Conservation (phyloP, 139 green algal genomes). For the Chlamydomonas schloesseri region DNA sequence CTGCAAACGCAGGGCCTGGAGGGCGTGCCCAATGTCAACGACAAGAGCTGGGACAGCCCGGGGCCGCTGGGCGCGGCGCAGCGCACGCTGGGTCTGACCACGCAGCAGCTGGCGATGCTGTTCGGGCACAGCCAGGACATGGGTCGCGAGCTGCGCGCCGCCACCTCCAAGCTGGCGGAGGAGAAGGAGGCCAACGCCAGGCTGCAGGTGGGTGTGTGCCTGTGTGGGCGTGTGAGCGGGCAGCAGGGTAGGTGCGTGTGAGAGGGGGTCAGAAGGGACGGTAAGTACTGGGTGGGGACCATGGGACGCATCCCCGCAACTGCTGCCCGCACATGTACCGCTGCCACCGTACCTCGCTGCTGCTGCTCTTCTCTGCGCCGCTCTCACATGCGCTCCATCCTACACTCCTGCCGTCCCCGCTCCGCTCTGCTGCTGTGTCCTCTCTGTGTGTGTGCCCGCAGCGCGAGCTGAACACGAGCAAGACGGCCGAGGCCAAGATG, state of each 20-base stretch:
- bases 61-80: constrained; percentile 35
- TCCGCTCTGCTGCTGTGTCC: too few species aligned
- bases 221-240: too few species aligned
- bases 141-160: not conserved
- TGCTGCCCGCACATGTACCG: not conserved
- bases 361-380: too few species aligned
- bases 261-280: too few species aligned
- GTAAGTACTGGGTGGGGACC: too few species aligned
- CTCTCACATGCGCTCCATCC: too few species aligned
- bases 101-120: constrained; percentile 25
- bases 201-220: constrained; percentile 11
- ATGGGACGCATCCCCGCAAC: too few species aligned
- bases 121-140: constrained; percentile 3
- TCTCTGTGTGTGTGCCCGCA: not conserved
- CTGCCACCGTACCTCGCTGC: too few species aligned
- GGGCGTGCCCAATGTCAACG: constrained; percentile 1
- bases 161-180: constrained; percentile 10
- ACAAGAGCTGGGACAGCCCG: constrained; percentile 3
- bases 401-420: too few species aligned
- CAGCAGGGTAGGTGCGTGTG: too few species aligned
- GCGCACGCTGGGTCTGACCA: constrained; percentile 14
- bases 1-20: not conserved
- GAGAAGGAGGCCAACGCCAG: constrained; percentile 27
- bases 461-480: constrained; percentile 16
- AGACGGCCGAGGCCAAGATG: constrained; percentile 24